A percentile compares a stretch with the other conserved stretches of the same genome.
Evolutionary conservation across 192 early-diverging fungal species (phyloP).

Genomic region (Obelidium mucronatum): DNA sequence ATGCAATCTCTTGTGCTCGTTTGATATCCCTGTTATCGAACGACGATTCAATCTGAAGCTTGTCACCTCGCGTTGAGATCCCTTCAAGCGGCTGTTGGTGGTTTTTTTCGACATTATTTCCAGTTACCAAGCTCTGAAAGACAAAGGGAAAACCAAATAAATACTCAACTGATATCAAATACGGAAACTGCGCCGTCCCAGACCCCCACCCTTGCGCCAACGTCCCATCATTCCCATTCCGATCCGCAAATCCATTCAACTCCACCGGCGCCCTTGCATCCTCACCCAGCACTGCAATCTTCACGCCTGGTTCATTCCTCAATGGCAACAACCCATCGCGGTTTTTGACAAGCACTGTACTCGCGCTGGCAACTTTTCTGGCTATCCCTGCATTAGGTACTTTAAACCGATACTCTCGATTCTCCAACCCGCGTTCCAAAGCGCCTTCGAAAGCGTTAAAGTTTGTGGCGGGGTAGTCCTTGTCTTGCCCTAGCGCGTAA

Average conservation of each 20-base stretch:
- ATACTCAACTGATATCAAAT: conserved; percentile 40
- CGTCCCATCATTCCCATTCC: conserved; percentile 41
- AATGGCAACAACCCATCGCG: conserved; percentile 47
- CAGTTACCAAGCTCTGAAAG: neutral
- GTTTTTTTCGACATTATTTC: no score
- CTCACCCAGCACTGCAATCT: conserved; percentile 52
- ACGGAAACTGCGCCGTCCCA: conserved; percentile 54
- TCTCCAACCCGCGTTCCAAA: neutral
- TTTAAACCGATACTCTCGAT: conserved; percentile 30
- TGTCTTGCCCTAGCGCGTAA: conserved; percentile 47
- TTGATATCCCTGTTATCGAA: conserved; percentile 36
- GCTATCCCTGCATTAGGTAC: conserved; percentile 38
- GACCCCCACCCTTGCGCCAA: conserved; percentile 54
- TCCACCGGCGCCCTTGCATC: conserved; percentile 51
- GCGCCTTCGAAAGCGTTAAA: conserved; percentile 1
- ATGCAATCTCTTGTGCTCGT: conserved; percentile 17
- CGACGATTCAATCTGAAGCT: conserved; percentile 2
- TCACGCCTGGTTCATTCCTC: neutral
- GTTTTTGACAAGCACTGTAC: conserved; percentile 52
- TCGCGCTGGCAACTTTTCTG: conserved; percentile 46
- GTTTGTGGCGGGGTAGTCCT: neutral
- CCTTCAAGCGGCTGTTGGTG: conserved; percentile 41
- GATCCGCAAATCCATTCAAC: conserved; percentile 36
- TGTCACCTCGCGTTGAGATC: conserved; percentile 26
- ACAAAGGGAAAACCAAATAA: neutral